A percentile compares a stretch with the other conserved stretches of the same genome.
These are phyloP conservation scores for Echria macrotheca DNA, from an alignment of 495 filamentous ascomycete genomes.

Conservation along the genomic window DNA sequence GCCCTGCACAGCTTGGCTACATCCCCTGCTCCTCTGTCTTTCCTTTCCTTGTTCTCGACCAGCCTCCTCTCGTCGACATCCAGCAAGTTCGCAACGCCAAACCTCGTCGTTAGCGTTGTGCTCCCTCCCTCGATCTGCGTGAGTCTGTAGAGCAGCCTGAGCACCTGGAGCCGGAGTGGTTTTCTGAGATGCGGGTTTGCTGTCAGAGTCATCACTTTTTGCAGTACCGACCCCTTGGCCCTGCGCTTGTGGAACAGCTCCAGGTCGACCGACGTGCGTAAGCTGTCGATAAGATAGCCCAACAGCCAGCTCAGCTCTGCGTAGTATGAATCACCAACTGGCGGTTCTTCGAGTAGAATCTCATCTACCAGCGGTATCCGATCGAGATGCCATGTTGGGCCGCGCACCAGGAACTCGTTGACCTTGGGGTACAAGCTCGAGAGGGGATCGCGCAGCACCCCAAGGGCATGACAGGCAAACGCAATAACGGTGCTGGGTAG, in stretches of 20 bases:
- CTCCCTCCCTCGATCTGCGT: constrained; percentile 71
- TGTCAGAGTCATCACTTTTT: constrained; percentile 68
- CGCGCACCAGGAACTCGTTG: constrained; percentile 74
- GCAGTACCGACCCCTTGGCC: constrained; percentile 51
- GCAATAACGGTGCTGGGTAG: constrained; percentile 67
- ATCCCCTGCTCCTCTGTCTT: constrained; percentile 30
- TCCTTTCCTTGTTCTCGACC: constrained; percentile 35
- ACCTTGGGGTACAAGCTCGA: constrained; percentile 82
- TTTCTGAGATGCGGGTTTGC: constrained; percentile 57
- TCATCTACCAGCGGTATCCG: constrained; percentile 73
- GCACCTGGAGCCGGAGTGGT: constrained; percentile 58
- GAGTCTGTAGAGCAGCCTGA: constrained; percentile 68
- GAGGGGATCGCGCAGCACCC: constrained; percentile 66
- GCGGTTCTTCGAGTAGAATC: constrained; percentile 64
- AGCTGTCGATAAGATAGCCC: constrained; percentile 62
- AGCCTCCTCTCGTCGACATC: constrained; percentile 45
- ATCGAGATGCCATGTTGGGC: constrained; percentile 66
- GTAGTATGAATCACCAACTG: constrained; percentile 67
- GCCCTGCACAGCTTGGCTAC: constrained; percentile 40
- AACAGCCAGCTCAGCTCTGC: constrained; percentile 78
- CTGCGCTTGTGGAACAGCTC: constrained; percentile 75
- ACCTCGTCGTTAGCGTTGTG: constrained; percentile 78
- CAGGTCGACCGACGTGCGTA: constrained; percentile 56
- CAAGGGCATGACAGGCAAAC: constrained; percentile 64
- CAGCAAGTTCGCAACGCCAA: constrained; percentile 78